Conservation (phyloP, 2,329 filamentous ascomycete species). For the Fusarium sp. region DNA sequence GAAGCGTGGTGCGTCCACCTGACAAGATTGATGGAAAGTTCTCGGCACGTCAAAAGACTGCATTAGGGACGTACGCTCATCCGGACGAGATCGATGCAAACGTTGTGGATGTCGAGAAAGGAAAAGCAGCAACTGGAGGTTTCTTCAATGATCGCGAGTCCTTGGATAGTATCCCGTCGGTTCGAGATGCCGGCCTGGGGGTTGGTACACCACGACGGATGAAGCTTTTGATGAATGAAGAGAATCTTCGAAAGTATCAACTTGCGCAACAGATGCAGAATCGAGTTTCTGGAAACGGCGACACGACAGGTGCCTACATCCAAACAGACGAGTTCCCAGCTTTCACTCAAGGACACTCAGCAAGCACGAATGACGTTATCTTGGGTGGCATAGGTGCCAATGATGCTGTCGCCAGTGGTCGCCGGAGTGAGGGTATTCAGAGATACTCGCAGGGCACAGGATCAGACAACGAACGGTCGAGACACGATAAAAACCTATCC, state of each 20-base stretch:
- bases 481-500: slow-evolving; percentile 12
- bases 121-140: background rate
- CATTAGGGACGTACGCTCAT: slow-evolving; percentile 76
- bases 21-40: slow-evolving; percentile 83
- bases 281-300: background rate
- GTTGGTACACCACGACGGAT: slow-evolving; percentile 75
- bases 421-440: background rate
- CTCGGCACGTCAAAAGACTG: slow-evolving; percentile 73
- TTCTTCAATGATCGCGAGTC: slow-evolving; percentile 61
- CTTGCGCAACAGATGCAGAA: slow-evolving; percentile 61
- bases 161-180: slow-evolving; percentile 72
- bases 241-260: slow-evolving; percentile 79
- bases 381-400: background rate
- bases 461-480: background rate
- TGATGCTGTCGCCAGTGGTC: slow-evolving; percentile 9
- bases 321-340: background rate
- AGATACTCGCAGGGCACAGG: background rate
- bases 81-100: slow-evolving; percentile 65
- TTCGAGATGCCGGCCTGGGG: slow-evolving; percentile 66
- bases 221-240: slow-evolving; percentile 81
- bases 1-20: slow-evolving; percentile 75
- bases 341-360: slow-evolving; percentile 17
- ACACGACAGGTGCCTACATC: background rate
- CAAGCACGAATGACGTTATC: background rate
- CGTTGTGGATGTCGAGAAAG: slow-evolving; percentile 47